Conservation (phyloP, 139 green algal species). For the Coelastrella sp. region DNA sequence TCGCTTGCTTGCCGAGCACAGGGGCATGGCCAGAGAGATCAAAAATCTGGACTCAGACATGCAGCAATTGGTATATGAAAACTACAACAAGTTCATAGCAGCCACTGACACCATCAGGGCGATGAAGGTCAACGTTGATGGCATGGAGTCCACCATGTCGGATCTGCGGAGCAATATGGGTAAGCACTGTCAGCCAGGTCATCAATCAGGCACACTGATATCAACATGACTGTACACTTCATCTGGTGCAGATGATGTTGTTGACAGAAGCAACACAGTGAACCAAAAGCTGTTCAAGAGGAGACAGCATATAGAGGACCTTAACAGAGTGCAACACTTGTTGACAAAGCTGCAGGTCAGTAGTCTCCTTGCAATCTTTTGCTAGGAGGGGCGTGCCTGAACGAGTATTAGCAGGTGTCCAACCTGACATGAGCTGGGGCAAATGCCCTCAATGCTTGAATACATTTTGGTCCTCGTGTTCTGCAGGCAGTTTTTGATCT, state of each 20-base stretch:
- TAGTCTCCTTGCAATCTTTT: too few relatives aligned
- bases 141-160: conserved; percentile 82
- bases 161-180: conserved; percentile 71
- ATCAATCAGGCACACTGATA: background rate
- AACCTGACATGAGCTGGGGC: too few relatives aligned
- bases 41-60: conserved; percentile 95
- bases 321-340: conserved; percentile 82
- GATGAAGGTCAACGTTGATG: conserved; percentile 73
- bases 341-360: conserved; percentile 87
- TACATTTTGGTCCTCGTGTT: too few relatives aligned
- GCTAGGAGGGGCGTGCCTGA: too few relatives aligned
- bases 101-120: conserved; percentile 93
- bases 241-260: conserved; percentile 70
- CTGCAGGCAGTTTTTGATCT: conserved; percentile 81
- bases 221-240: background rate
- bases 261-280: conserved; percentile 76
- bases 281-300: conserved; percentile 85
- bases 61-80: conserved; percentile 98
- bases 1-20: conserved; percentile 80
- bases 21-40: conserved; percentile 88
- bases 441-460: too few relatives aligned
- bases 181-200: conserved; percentile 23
- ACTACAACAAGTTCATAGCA: conserved; percentile 98
- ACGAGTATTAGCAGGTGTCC: too few relatives aligned
- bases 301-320: conserved; percentile 87